Percentiles rank a stretch among this genome's conserved stretches.
These are phyloP conservation scores for Tetracladium marchalianum DNA, from an alignment of 495 filamentous ascomycete species.

Conservation along the genomic window DNA sequence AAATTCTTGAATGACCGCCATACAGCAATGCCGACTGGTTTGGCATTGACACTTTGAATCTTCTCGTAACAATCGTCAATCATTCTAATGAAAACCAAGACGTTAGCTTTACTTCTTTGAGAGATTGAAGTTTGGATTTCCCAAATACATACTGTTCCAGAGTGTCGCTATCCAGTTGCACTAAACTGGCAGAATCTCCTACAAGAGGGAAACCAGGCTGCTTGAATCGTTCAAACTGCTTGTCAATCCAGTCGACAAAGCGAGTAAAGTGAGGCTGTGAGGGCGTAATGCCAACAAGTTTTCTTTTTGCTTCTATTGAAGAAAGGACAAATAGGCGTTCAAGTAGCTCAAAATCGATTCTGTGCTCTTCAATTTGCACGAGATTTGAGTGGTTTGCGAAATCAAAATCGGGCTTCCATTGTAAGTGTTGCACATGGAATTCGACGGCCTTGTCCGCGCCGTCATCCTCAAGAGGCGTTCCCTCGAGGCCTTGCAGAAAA, in stretches of 20 bases:
- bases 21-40: too few species aligned
- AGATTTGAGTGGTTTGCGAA: background rate
- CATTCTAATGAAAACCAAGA: too few species aligned
- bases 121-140: too few species aligned
- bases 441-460: background rate
- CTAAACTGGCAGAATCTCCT: background rate
- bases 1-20: too few species aligned
- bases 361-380: background rate
- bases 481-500: constrained; percentile 6
- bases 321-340: constrained; percentile 1
- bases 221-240: background rate
- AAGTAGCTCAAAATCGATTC: background rate
- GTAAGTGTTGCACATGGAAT: background rate
- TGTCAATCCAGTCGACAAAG: background rate
- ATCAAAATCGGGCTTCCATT: constrained; percentile 7
- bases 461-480: constrained; percentile 4
- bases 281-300: background rate
- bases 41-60: too few species aligned
- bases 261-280: constrained; percentile 2
- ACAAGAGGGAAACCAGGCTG: background rate
- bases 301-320: background rate
- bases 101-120: too few species aligned
- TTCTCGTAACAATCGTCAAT: too few species aligned
- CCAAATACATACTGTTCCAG: too few species aligned
- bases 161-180: too few species aligned